phyloP scores from a whole-genome alignment of 192 early-diverging fungal genomes.

The Geranomyces michiganensis region DNA sequence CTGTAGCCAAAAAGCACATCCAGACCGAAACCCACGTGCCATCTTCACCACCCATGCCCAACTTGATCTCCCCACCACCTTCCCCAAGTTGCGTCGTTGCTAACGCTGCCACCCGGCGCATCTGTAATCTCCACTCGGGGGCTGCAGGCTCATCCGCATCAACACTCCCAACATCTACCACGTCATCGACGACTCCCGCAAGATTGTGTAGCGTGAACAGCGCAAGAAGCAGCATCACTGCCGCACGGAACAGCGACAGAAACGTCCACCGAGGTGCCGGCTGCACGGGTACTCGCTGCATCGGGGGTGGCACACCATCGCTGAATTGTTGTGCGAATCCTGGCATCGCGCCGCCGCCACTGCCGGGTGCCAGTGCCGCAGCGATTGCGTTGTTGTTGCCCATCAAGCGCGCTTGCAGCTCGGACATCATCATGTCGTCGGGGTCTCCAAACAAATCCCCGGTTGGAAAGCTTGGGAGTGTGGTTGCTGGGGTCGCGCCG shows the following conservation, averaged over 20 bases:
- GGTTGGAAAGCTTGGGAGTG: too few species aligned
- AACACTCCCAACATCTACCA: constrained; percentile 9
- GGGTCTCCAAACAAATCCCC: too few species aligned
- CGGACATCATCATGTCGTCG: not conserved
- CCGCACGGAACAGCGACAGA: constrained; percentile 2
- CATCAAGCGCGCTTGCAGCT: not conserved
- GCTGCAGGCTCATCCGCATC: not conserved
- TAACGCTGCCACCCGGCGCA: not conserved
- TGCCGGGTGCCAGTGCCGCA: too few species aligned
- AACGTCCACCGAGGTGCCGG: not conserved
- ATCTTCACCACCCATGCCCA: not conserved
- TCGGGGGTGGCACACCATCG: too few species aligned
- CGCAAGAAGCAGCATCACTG: constrained; percentile 7
- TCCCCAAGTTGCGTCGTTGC: not conserved
- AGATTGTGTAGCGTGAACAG: constrained; percentile 2
- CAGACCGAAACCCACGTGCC: not conserved
- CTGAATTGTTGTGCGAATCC: too few species aligned
- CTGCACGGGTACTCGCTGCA: not conserved
- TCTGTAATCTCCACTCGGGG: not conserved
- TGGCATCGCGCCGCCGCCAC: too few species aligned
- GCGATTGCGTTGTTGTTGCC: too few species aligned
- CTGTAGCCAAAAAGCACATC: not conserved
- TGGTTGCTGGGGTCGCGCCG: too few species aligned
- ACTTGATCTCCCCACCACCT: not conserved
- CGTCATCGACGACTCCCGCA: not conserved